Base-by-base conservation (phyloP, 1,139 yeast species). In the Hemisphaericaspora subhashii region DNA sequence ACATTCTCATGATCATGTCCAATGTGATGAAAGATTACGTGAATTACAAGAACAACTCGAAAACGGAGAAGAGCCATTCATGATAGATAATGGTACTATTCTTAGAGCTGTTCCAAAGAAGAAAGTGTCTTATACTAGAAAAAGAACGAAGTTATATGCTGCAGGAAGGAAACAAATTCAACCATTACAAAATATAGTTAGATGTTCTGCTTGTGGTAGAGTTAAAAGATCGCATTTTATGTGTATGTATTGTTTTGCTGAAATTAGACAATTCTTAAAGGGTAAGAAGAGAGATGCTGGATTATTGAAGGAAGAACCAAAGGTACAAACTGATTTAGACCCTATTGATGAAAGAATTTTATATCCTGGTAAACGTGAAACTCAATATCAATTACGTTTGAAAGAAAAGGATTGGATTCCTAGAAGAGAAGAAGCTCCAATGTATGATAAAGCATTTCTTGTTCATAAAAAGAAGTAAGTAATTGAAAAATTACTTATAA, bases 191-290 rank as follows among this genome's bases (percentile, higher is more conserved):
- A 85, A 86, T 58, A 68, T 92, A 52, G 87, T 85, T 47, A 78
- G 95, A 58, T 92, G 98, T 61, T 96, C 98, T 4, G 85, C 96
- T 1, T 92, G 98, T 66, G 98, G 98, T 31, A 86, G 86, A 47
- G 85, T 81, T 51, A 90, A 90, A 65, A 75, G 97, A 56, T 81
- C 94, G 2, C 96, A 90, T 61, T 81, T 89, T 41, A 74, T 90
- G 60, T 90, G 98, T 64, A 88, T 88, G 95, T 79, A 86, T 57
- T 90, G 98, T 65, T 90, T 88, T 46, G 80, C 77, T 29, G 92
- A 88, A 58, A 85, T 90, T 54, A 83, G 79, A 58, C 68, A 75
- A 39, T 72, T 86, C 39, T 86, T 96, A 83, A 72, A 71, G 53
- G 58, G 53, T 17, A 83, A 78, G 52, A 67, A 71, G 52, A 71